Evolutionary conservation across 139 green algal genomes (phyloP), one percentile per base, ranked within the genome.

Genomic region (Chlorella sp.): DNA sequence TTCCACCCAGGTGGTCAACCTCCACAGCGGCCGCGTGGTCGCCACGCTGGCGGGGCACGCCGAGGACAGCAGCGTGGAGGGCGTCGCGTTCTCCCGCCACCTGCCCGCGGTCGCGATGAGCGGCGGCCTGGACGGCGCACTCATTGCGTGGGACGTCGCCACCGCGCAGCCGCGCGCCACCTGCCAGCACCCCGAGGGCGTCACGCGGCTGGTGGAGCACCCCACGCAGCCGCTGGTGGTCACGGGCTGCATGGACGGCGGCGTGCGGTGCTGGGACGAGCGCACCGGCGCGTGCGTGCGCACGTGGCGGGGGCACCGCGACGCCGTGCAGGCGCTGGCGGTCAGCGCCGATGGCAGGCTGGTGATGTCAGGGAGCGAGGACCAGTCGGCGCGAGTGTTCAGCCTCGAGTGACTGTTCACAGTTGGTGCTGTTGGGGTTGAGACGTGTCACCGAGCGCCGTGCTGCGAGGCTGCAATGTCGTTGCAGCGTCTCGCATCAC

Each of bases 231-330:
- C 90, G 2, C 64, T 97, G 6, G 77, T 97, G 1, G 84, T 90
- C 55, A 96, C 91, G 0, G 90, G 76, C 27, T 93, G 91, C 69
- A 31, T 95, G 36, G 93, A 98, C 74, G 93, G 93, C 29, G 66
- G 80, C 5, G 82, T 95, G 64, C 82, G 92, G 23, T 83, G 83
- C 50, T 97, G 91, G 89, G 93, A 98, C 76, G 62, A 90, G 29
- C 83, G 93, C 0, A 96, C 88, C 27, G 83, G 77, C 8, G 48
- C 31, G 21, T 91, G 86, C 51, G 69, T 90, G 31, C 71, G 76
- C 7, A 64, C 77, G 33, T 87, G 84, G 31, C 59, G 51, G 14
- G 93, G 93, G 0, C 90, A 96, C 73, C 73, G 38, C 7, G 81
- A 88, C 2, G 83, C 74, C 0, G 79, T 97, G 27, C 91, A 95